Evolutionary conservation across 1,284 basidiomycete genomes (phyloP), one percentile per base, ranked within the genome.

Genomic region (Thecaphora thlaspeos): DNA sequence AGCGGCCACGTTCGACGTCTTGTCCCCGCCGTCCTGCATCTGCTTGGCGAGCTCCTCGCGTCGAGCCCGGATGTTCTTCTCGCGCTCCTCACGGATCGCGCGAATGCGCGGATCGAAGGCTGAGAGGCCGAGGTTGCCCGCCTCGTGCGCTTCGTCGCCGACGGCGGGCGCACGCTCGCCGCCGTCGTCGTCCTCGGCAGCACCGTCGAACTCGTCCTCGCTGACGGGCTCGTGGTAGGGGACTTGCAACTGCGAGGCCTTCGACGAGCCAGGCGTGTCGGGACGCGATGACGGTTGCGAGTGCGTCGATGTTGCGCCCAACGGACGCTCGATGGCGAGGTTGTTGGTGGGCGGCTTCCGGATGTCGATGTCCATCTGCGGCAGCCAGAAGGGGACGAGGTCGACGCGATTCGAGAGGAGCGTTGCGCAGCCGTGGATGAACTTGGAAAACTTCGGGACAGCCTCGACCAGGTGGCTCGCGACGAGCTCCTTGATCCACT

Each of bases 301-400:
- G 42, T 54, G 55, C 2, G 44, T 24, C 4, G 57, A 54, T 17
- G 28, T 32, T 14, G 46, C 30, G 18, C 54, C 49, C 42, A 55
- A 34, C 22, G 76, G 76, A 22, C 76, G 59, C 54, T 71, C 73
- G 28, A 77, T 73, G 21, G 69, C 59, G 3, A 76, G 60, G 53
- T 67, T 57, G 48, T 61, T 61, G 48, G 58, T 61, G 17, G 64
- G 58, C 8, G 66, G 60, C 48, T 64, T 70, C 62, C 68, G 68
- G 26, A 61, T 62, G 34, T 80, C 86, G 50, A 77, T 91, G 88
- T 94, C 80, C 80, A 81, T 81, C 78, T 94, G 91, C 5, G 91
- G 92, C 4, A 97, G 85, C 94, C 94, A 98, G 83, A 97, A 98
- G 4, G 94, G 94, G 17, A 98, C 89, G n/a, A 98, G 84, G 75